Percentiles rank a stretch among this genome's conserved stretches.
Conservation (phyloP, 1,139 yeast genomes). For the Yamadazyma friedrichii region DNA sequence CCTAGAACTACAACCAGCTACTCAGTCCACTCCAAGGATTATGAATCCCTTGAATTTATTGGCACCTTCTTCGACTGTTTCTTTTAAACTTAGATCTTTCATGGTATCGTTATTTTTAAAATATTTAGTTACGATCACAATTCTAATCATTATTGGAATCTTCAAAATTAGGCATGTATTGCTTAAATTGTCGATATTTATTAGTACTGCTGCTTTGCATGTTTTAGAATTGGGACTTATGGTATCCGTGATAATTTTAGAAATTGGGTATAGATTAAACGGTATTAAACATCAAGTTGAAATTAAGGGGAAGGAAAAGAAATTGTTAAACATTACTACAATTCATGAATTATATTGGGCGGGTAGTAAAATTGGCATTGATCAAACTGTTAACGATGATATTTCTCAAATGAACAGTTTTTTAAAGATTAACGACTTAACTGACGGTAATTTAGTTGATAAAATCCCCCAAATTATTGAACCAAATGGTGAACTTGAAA, state of each 20-base stretch:
- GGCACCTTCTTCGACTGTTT: not conserved
- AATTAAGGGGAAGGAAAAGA: constrained; percentile 4
- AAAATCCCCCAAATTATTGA: too few species aligned
- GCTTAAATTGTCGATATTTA: constrained; percentile 2
- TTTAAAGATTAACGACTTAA: not conserved
- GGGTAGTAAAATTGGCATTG: not conserved
- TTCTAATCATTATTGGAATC: constrained; percentile 1
- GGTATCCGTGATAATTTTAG: constrained; percentile 6
- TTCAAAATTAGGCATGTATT: constrained; percentile 11
- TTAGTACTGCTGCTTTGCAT: constrained; percentile 5
- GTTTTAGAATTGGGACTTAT: constrained; percentile 10
- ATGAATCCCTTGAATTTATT: too few species aligned
- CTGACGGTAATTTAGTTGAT: not conserved
- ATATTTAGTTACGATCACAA: not conserved
- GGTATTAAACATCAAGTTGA: constrained; percentile 7
- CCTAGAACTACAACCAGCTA: too few species aligned
- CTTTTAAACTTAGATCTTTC: not conserved
- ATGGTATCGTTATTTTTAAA: not conserved
- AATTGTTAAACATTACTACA: constrained; percentile 7
- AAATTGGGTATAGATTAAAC: constrained; percentile 9
- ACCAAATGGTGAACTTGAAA: not conserved
- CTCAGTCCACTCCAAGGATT: too few species aligned
- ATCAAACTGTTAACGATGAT: constrained; percentile 1
- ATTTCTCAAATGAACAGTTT: constrained; percentile 5
- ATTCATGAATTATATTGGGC: constrained; percentile 15